Conservation (phyloP, 345 rosid genomes). For the Cardamine occulta region DNA sequence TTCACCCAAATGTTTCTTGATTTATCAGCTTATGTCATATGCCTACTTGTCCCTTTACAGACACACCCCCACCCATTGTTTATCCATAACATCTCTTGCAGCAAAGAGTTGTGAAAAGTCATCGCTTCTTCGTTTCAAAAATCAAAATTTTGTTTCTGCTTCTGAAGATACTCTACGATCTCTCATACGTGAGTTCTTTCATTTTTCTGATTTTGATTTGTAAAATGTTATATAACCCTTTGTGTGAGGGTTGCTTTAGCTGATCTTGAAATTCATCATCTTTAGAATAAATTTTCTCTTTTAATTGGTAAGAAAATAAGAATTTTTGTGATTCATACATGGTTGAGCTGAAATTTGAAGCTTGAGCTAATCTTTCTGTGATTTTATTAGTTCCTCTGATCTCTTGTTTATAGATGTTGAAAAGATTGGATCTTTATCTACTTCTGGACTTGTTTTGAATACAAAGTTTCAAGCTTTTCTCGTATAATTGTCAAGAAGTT, state of each 20-base stretch:
- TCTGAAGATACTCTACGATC: constrained; percentile 20
- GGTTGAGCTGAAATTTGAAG: constrained; percentile 23
- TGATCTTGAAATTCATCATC: constrained; percentile 22
- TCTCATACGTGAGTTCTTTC: constrained; percentile 47
- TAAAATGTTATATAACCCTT: not conserved
- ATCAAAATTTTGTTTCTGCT: not conserved
- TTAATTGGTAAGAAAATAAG: not conserved
- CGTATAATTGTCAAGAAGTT: not conserved
- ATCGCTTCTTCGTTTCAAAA: constrained; percentile 6
- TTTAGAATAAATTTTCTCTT: not conserved
- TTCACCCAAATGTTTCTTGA: constrained; percentile 13
- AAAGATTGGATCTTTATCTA: constrained; percentile 5
- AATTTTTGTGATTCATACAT: not conserved
- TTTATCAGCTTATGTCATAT: constrained; percentile 48
- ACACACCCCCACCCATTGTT: constrained; percentile 54
- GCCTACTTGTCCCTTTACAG: constrained; percentile 35
- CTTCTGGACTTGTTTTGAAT: constrained; percentile 17
- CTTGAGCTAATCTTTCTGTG: constrained; percentile 13
- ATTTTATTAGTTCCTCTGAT: not conserved
- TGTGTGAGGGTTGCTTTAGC: not conserved
- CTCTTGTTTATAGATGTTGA: not conserved
- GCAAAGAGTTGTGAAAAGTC: constrained; percentile 7
- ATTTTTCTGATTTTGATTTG: not conserved
- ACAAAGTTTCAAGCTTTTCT: constrained; percentile 23
- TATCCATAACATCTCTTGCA: constrained; percentile 42